phyloP scores from a whole-genome alignment of 225 moss, liverwort and hornwort species.

The Antitrichia curtipendula region DNA sequence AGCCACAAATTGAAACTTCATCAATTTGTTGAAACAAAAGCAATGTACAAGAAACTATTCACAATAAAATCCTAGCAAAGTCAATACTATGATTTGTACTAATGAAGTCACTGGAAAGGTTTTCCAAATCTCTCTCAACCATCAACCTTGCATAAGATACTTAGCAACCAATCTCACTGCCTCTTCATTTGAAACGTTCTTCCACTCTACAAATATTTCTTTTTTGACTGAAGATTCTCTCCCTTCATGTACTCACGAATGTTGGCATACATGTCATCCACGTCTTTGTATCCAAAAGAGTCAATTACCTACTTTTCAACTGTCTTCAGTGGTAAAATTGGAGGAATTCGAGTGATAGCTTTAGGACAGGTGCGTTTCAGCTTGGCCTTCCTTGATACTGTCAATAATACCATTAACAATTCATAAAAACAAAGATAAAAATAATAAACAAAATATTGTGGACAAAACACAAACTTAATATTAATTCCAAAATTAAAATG shows the following conservation, averaged over 20 bases:
- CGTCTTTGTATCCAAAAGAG: neutral
- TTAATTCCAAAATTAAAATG: too few relatives aligned
- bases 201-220: neutral
- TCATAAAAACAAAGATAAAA: neutral
- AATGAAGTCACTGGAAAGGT: too few relatives aligned
- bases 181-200: neutral
- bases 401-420: neutral
- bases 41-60: too few relatives aligned
- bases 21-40: too few relatives aligned
- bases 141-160: neutral
- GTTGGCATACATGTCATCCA: neutral
- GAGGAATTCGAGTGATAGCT: neutral
- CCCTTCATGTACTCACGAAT: neutral
- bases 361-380: neutral
- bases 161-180: neutral
- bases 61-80: too few relatives aligned
- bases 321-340: neutral
- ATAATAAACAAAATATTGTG: neutral
- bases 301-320: neutral
- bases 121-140: too few relatives aligned
- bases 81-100: too few relatives aligned
- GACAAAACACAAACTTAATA: neutral
- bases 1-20: too few relatives aligned
- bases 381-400: neutral
- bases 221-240: neutral